These are phyloP conservation scores for Phytophthora ramorum DNA, from an alignment of 352 stramenopile genomes.

Conservation along the genomic window DNA sequence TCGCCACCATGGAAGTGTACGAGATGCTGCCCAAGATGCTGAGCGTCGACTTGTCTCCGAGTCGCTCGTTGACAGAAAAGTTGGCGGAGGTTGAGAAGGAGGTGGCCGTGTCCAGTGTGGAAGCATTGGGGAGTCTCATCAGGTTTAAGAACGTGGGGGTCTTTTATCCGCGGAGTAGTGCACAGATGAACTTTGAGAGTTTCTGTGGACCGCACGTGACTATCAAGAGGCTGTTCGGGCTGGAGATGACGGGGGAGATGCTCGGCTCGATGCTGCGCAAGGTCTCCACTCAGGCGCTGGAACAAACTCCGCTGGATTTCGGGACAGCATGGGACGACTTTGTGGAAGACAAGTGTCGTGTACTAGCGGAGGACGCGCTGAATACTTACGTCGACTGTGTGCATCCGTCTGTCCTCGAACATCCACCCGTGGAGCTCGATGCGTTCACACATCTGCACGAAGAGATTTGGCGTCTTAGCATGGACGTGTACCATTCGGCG, in stretches of 20 bases:
- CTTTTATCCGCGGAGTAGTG: conserved; percentile 20
- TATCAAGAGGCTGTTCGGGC: conserved; percentile 73
- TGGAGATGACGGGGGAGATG: conserved; percentile 65
- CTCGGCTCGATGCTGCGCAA: conserved; percentile 51
- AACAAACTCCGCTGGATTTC: conserved; percentile 57
- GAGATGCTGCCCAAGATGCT: conserved; percentile 67
- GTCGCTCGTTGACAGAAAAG: conserved; percentile 32
- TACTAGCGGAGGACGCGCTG: conserved; percentile 65
- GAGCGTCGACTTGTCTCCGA: conserved; percentile 55
- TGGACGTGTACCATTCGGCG: conserved; percentile 71
- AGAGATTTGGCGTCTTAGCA: conserved; percentile 71
- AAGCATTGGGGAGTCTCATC: conserved; percentile 40
- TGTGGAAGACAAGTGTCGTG: conserved; percentile 59
- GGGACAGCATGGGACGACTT: conserved; percentile 71
- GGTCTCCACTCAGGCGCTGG: conserved; percentile 33
- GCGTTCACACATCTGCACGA: conserved; percentile 73
- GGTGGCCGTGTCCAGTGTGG: conserved; percentile 4
- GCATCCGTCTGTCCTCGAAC: conserved; percentile 58
- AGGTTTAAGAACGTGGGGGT: conserved; percentile 49
- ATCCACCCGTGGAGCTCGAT: conserved; percentile 66
- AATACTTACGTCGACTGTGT: conserved; percentile 82
- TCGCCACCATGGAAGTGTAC: conserved; percentile 56
- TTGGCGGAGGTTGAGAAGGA: conserved; percentile 15
- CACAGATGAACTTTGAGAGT: conserved; percentile 30
- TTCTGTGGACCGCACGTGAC: conserved; percentile 44